A percentile compares a stretch with the other conserved stretches of the same genome.
phyloP scores from a whole-genome alignment of 1,284 basidiomycete species.

The Xerocomus nothofagi region DNA sequence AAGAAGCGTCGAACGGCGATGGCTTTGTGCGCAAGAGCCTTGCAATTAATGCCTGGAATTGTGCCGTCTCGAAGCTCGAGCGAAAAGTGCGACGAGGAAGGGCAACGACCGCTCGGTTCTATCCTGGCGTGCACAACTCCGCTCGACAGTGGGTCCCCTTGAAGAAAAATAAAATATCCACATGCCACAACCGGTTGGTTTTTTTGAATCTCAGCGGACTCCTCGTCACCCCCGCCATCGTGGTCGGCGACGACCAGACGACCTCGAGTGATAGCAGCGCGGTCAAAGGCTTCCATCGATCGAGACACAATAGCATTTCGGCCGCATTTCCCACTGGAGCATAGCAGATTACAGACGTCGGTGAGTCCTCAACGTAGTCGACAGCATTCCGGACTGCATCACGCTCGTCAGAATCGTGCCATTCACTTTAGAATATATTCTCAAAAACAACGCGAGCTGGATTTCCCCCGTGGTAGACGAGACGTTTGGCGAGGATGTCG shows the following conservation, averaged over 20 bases:
- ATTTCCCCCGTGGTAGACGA: background rate
- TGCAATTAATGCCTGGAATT: background rate
- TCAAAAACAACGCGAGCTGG: background rate
- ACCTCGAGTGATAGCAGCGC: no score
- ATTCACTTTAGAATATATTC: background rate
- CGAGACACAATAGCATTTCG: conserved; percentile 1
- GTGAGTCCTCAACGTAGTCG: background rate
- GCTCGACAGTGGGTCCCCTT: conserved; percentile 14
- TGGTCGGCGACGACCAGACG: no score
- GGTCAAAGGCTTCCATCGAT: background rate
- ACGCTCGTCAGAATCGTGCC: background rate
- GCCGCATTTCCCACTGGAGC: no score
- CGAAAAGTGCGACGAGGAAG: background rate
- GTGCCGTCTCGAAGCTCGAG: background rate
- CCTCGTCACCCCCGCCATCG: no score
- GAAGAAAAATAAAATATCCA: conserved; percentile 16
- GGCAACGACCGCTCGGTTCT: conserved; percentile 2
- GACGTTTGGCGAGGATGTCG: background rate
- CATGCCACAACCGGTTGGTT: conserved; percentile 13
- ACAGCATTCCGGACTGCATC: background rate
- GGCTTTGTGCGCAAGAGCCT: conserved; percentile 4
- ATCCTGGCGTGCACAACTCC: conserved; percentile 19
- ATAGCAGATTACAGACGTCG: background rate
- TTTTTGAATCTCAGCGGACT: conserved; percentile 13
- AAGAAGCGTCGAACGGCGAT: background rate